A percentile compares a stretch with the other conserved stretches of the same genome.
Evolutionary conservation across 108 stramenopile genomes (phyloP).

Genomic region (Asterionellopsis glacialis): DNA sequence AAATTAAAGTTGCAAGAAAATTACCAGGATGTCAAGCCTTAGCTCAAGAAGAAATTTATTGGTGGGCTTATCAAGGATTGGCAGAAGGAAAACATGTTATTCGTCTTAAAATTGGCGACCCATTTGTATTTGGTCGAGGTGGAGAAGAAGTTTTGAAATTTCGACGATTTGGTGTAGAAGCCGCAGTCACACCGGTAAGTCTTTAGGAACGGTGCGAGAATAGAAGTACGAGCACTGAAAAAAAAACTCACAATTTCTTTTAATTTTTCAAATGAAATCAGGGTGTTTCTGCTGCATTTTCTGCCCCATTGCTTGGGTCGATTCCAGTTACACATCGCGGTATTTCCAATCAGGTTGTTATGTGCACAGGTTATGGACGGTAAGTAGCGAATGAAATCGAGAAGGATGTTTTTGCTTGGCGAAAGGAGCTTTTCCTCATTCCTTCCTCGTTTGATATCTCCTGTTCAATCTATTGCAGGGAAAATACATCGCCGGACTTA

Average conservation of each 20-base stretch:
- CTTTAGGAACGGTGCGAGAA: neutral
- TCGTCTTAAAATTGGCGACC: constrained; percentile 98
- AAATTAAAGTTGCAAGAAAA: constrained; percentile 86
- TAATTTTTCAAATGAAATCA: constrained; percentile 14
- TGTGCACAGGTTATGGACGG: constrained; percentile 87
- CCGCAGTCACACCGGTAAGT: constrained; percentile 74
- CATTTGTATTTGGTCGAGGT: constrained; percentile 96
- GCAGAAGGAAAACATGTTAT: constrained; percentile 83
- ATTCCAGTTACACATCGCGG: constrained; percentile 98
- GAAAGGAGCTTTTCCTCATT: too few species aligned
- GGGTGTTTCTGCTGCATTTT: constrained; percentile 92
- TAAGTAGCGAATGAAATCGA: too few species aligned
- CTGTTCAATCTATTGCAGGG: constrained; percentile 7
- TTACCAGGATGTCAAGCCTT: constrained; percentile 90
- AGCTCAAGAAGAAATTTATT: constrained; percentile 93
- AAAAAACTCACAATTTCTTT: too few species aligned
- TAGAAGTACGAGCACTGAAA: too few species aligned
- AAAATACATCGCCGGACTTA: constrained; percentile 76
- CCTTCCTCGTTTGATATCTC: too few species aligned
- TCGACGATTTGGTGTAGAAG: constrained; percentile 78
- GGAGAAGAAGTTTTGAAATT: constrained; percentile 95
- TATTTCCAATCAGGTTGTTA: constrained; percentile 90
- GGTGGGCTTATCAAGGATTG: constrained; percentile 83
- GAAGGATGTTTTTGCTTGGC: too few species aligned
- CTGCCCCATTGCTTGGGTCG: constrained; percentile 90